Evolutionary conservation across 257 asterid species (phyloP), one percentile per base, ranked within the genome.

Genomic region (Handroanthus guayacan): DNA sequence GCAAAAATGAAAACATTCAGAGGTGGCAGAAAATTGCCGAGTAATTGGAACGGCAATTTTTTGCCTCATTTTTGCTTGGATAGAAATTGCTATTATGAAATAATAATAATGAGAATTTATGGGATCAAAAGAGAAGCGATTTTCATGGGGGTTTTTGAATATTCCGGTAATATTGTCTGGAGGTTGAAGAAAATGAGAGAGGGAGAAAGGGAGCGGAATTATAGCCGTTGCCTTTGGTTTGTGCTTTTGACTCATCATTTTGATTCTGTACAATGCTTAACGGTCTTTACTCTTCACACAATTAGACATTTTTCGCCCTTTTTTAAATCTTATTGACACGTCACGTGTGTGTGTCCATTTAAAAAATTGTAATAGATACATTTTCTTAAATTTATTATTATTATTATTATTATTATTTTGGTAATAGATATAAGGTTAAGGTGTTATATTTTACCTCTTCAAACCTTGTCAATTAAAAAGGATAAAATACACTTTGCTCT

Each of bases 201-300:
- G 57, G 69, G 69, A 72, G 76, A 64, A 57, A 63, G 79, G 69
- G 88, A 82, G 86, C 89, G 90, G 84, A 74, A 78, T 84, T 81
- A 60, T 88, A 89, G 97, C 97, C 95, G 95, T 89, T 87, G 80
- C 20, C 64, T 71, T 37, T 37, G 89, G 70, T 41, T 11, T 56
- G 8, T 80, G 81, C 79, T 62, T 63, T 66, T 65, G 83, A 56
- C 78, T 73, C 5, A 16, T 0, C 20, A 36, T 64, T 66, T 9
- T 38, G 43, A 14, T 5, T n/a, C 34, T 44, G 67, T 69, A 67
- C 64, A 39, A 9, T 45, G 41, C 17, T 39, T 17, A 41, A 74
- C 83, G 77, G 69, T 75, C 70, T 25, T 3, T 18, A 9, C 37
- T 75, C 70, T 25, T 3, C 37, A 9, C 37, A 11, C n/a, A 61